Conservation (phyloP, 192 early-diverging fungal species). For the Coemansia umbellata region DNA sequence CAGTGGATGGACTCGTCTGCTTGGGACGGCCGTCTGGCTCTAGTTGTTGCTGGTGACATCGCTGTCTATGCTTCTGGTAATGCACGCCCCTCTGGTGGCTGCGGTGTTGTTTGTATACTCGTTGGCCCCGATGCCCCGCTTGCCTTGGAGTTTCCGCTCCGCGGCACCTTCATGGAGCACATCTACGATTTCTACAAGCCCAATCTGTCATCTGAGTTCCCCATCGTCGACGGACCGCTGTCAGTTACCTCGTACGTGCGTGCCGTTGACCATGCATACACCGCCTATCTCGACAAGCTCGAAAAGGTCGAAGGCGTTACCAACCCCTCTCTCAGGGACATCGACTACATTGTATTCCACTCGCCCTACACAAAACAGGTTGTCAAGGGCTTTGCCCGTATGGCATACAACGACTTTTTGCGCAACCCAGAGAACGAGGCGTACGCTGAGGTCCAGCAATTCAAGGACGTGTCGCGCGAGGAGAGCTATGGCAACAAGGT, state of each 20-base stretch:
- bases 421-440: slow-evolving; percentile 64
- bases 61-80: slow-evolving; percentile 90
- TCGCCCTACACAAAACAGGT: slow-evolving; percentile 98
- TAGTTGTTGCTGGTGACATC: slow-evolving; percentile 93
- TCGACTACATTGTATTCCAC: slow-evolving; percentile 91
- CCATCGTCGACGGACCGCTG: slow-evolving; percentile 93
- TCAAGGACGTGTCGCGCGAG: slow-evolving; percentile 58
- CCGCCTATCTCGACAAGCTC: slow-evolving; percentile 75
- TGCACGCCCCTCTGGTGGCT: slow-evolving; percentile 93
- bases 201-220: slow-evolving; percentile 94
- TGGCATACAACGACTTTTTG: slow-evolving; percentile 90
- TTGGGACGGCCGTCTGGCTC: slow-evolving; percentile 90
- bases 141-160: slow-evolving; percentile 85
- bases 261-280: slow-evolving; percentile 86
- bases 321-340: slow-evolving; percentile 46
- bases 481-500: slow-evolving; percentile 83
- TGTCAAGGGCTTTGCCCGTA: slow-evolving; percentile 87
- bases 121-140: slow-evolving; percentile 91
- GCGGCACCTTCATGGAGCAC: slow-evolving; percentile 93
- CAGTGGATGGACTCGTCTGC: slow-evolving; percentile 95
- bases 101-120: slow-evolving; percentile 86
- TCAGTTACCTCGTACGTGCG: slow-evolving; percentile 89
- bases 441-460: slow-evolving; percentile 56
- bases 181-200: slow-evolving; percentile 99
- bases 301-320: slow-evolving; percentile 27